A percentile compares a stretch with the other conserved stretches of the same genome.
Evolutionary conservation across 495 filamentous ascomycete species (phyloP).

Genomic region (Aeminium ludgeri): DNA sequence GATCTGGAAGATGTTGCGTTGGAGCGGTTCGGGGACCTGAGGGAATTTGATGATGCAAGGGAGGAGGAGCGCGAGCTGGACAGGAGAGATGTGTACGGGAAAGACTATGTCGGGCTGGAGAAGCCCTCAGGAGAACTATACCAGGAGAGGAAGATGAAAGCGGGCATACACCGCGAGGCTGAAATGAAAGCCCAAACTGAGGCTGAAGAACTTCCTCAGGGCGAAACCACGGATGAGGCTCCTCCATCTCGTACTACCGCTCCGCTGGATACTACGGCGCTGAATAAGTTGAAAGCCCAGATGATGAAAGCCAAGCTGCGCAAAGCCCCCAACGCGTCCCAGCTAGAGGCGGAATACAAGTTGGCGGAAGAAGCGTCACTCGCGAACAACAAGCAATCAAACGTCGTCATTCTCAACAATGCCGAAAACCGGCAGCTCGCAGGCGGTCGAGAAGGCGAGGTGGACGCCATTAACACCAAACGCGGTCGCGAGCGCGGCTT

Average conservation of each 20-base stretch:
- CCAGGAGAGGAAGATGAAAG: constrained; percentile 48
- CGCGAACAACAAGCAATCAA: constrained; percentile 41
- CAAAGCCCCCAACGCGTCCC: constrained; percentile 49
- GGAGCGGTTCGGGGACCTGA: constrained; percentile 64
- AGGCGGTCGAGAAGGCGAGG: constrained; percentile 52
- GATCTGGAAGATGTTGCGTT: constrained; percentile 64
- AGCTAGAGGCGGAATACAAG: constrained; percentile 77
- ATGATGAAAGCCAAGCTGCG: constrained; percentile 87
- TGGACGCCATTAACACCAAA: constrained; percentile 55
- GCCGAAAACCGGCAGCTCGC: constrained; percentile 84
- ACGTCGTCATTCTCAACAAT: constrained; percentile 63
- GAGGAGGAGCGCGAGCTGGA: constrained; percentile 93
- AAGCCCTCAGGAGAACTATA: constrained; percentile 82
- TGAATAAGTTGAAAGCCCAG: constrained; percentile 82
- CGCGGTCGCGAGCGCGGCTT: constrained; percentile 62
- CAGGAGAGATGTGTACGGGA: constrained; percentile 64
- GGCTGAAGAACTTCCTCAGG: constrained; percentile 34
- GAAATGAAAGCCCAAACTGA: constrained; percentile 9
- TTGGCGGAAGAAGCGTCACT: constrained; percentile 40
- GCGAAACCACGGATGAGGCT: constrained; percentile 28
- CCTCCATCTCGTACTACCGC: constrained; percentile 28
- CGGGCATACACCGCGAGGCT: constrained; percentile 26
- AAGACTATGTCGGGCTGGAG: constrained; percentile 70
- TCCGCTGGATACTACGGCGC: constrained; percentile 50
- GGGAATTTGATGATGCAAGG: constrained; percentile 78